These are phyloP conservation scores for Lepidium sativum DNA, from an alignment of 345 rosid species.

Conservation along the genomic window DNA sequence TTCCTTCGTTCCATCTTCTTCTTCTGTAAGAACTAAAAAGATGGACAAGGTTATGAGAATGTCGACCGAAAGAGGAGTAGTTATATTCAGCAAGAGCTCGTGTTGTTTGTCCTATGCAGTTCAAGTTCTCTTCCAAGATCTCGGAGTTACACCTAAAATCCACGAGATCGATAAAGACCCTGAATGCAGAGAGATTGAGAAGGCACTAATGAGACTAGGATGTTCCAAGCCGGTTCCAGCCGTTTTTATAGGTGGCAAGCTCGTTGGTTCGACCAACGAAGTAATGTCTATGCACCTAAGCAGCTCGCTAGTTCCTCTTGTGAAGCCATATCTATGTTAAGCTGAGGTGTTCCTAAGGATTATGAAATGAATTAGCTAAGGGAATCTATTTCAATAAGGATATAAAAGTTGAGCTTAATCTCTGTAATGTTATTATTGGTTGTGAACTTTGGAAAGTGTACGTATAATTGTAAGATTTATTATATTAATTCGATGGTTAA, in stretches of 20 bases:
- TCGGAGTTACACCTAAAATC: constrained; percentile 49
- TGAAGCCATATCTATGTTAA: constrained; percentile 46
- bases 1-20: not conserved
- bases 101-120: constrained; percentile 72
- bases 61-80: constrained; percentile 55
- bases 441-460: not conserved
- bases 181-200: constrained; percentile 64
- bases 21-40: not conserved
- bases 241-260: constrained; percentile 67
- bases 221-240: constrained; percentile 59
- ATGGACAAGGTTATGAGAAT: constrained; percentile 57
- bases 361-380: not conserved
- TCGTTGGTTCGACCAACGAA: constrained; percentile 68
- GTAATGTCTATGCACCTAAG: constrained; percentile 75
- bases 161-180: constrained; percentile 70
- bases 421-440: too few relatives aligned
- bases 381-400: constrained; percentile 3
- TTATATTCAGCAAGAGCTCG: constrained; percentile 75
- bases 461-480: not conserved
- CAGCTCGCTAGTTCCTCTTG: constrained; percentile 45
- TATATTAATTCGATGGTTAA: not conserved
- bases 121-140: constrained; percentile 57
- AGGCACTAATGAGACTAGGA: constrained; percentile 60
- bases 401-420: not conserved
- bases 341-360: not conserved